These are phyloP conservation scores for Ophiostoma ips DNA, from an alignment of 2,329 filamentous ascomycete species.

Conservation along the genomic window DNA sequence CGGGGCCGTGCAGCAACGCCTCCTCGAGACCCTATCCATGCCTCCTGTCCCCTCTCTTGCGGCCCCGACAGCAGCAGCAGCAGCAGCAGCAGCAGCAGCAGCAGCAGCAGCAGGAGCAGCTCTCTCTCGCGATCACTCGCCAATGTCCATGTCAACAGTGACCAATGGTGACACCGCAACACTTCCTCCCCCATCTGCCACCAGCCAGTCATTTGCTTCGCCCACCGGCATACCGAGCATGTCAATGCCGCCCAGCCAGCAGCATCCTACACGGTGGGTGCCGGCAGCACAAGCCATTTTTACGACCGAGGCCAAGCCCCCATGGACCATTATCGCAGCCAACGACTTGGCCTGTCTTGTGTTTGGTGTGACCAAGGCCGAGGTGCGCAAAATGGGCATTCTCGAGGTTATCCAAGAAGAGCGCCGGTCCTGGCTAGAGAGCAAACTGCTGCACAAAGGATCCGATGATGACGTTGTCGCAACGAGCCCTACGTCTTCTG, in stretches of 20 bases:
- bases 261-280: slow-evolving; percentile 79
- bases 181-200: not conserved
- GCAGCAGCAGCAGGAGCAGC: no score
- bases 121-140: not conserved
- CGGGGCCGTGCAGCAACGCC: slow-evolving; percentile 62
- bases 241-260: slow-evolving; percentile 55
- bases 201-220: slow-evolving; percentile 23
- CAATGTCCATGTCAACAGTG: slow-evolving; percentile 2
- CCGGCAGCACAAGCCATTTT: slow-evolving; percentile 94
- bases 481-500: slow-evolving; percentile 22
- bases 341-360: slow-evolving; percentile 93
- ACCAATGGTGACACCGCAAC: slow-evolving; percentile 3
- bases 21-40: slow-evolving; percentile 73
- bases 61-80: not conserved
- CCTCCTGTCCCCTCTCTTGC: slow-evolving; percentile 28
- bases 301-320: slow-evolving; percentile 77
- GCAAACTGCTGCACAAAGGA: slow-evolving; percentile 58
- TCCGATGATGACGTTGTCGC: slow-evolving; percentile 26
- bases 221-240: slow-evolving; percentile 30
- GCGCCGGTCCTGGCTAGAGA: slow-evolving; percentile 75
- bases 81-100: not conserved
- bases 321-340: slow-evolving; percentile 91
- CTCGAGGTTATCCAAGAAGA: slow-evolving; percentile 89
- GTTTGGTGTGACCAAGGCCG: slow-evolving; percentile 97
- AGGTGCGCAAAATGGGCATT: slow-evolving; percentile 89